A percentile compares a stretch with the other conserved stretches of the same genome.
Evolutionary conservation across 805 yeast species (phyloP).

Genomic region (Metschnikowia kofuensis): DNA sequence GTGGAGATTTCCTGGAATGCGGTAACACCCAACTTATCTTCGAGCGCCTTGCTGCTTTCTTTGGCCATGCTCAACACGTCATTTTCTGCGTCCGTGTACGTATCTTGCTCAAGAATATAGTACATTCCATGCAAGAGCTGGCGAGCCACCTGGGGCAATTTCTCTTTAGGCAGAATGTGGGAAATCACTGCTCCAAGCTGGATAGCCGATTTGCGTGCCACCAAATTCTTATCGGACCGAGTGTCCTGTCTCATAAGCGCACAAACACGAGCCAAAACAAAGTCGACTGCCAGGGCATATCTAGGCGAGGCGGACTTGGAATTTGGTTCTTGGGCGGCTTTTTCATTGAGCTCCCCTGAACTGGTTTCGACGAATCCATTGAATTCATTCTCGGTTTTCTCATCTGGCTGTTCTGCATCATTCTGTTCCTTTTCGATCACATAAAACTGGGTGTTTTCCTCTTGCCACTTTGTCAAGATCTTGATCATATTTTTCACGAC

Average conservation of each 20-base stretch:
- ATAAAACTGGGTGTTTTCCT: slow-evolving; percentile 35
- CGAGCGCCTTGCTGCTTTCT: slow-evolving; percentile 68
- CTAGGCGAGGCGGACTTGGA: not conserved
- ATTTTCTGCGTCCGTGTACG: slow-evolving; percentile 43
- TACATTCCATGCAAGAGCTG: slow-evolving; percentile 54
- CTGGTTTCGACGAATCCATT: no score
- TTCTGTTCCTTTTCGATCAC: slow-evolving; percentile 3
- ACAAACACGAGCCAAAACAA: slow-evolving; percentile 63
- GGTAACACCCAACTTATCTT: slow-evolving; percentile 66
- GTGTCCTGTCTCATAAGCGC: slow-evolving; percentile 63
- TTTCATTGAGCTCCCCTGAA: not conserved
- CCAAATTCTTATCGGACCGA: slow-evolving; percentile 48
- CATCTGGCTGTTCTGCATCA: not conserved
- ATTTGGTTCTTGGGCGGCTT: not conserved
- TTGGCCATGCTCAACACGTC: slow-evolving; percentile 52
- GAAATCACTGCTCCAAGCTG: slow-evolving; percentile 66
- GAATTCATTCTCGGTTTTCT: not conserved
- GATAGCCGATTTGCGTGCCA: slow-evolving; percentile 65
- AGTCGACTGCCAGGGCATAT: slow-evolving; percentile 46
- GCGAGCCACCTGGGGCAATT: slow-evolving; percentile 43
- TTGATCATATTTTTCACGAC: slow-evolving; percentile 63
- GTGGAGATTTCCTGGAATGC: slow-evolving; percentile 61
- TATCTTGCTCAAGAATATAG: slow-evolving; percentile 47
- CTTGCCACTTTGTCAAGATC: slow-evolving; percentile 62
- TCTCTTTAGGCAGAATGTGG: slow-evolving; percentile 45